Base-by-base conservation (phyloP, 2,329 filamentous ascomycete species). In the Microcyclosporella mali region DNA sequence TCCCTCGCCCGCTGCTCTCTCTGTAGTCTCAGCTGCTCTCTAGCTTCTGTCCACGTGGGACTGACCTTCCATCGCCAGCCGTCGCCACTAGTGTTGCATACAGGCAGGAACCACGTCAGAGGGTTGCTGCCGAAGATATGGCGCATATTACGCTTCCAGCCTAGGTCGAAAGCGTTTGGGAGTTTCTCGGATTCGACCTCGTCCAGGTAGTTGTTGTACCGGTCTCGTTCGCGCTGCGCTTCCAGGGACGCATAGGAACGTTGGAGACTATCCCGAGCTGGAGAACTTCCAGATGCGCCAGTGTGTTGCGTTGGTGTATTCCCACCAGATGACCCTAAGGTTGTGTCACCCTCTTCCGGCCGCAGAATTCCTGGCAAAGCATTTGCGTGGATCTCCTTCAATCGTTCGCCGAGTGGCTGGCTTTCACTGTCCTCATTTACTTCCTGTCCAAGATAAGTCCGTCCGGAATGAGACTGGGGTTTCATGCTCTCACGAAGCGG, bases 21-120 rank as follows among this genome's bases (percentile, higher is more conserved):
- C 37, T 88, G 71, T 15, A 70, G 70, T 4, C 53, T 57, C 2
- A 64, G 41, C 2, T 56, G 60, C 8, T 88, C 81, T 33, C 82
- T 73, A 3, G 82, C 84, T 28, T 82, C 79, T 2, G 85, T 50
- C 85, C 92, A 98, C 52, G 78, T 79, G 1, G 78, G 74, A 58
- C 81, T 94, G 1, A 89, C 78, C 57, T 95, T 88, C 92, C 92
- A 98, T 33, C 74, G 75, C 90, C 90, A 98, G 16, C 92, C 92
- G 63, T 98, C 87, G 27, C 90, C 90, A 0, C 80, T 85, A 2
- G 88, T 94, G 59, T 85, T 97, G 64, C 78, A 80, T 34, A 97
- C 70, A 0, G 92, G 92, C 1, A 97, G 48, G 19, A 74, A 68
- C 90, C 92, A 97, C 7, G 92, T 70, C 18, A 78, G 66, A 1